Base-by-base conservation (phyloP, 768 basidiomycete species). In the Tulasnella sp. region DNA sequence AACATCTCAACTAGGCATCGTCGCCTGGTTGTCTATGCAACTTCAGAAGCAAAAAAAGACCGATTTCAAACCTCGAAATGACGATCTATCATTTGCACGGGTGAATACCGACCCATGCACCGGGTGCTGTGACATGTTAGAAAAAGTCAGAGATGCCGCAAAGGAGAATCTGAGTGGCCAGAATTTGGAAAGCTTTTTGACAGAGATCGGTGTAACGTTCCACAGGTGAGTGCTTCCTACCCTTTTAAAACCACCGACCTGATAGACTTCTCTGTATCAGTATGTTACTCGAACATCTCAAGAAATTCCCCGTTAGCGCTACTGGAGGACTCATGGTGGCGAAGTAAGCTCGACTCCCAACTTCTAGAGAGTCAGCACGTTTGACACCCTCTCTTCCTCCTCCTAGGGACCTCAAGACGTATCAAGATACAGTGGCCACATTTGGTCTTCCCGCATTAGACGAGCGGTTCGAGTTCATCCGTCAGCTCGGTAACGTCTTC, bases 261-360 rank as follows among this genome's bases (percentile, higher is more conserved):
- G 22, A 36, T 66, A 11, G 40, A 1, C 1, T 26, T 44, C 19
- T 64, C 17, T 22, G 52, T 8, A 64, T 8, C 74, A 97, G 96
- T 73, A 84, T 95, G 14, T 85, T 99, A 6, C 84, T 99, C 65
- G 97, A 98, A 44, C 97, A 99, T 78, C 84, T 97, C 71, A 90
- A 91, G 77, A 98, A 94, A 81, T 98, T 98, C 82, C 92, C 94
- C 2, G 95, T 99, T 69, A 97, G 90, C 76, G 95, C 95, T 0
- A 94, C 95, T 1, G 97, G 97, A 47, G 97, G 96, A 17, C 83
- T 99, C 67, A 96, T 98, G 93, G 89, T 99, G 44, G 96, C 97
- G 29, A 99, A 98, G 95, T 35, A 63, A 41, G 42, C 34, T 12
- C 12, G 11, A 14, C 26, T 19, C 14, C 6, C 11, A 26, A 22